These are phyloP conservation scores for Lasiodiplodia theobromae DNA, from an alignment of 2,329 filamentous ascomycete species.

Conservation along the genomic window DNA sequence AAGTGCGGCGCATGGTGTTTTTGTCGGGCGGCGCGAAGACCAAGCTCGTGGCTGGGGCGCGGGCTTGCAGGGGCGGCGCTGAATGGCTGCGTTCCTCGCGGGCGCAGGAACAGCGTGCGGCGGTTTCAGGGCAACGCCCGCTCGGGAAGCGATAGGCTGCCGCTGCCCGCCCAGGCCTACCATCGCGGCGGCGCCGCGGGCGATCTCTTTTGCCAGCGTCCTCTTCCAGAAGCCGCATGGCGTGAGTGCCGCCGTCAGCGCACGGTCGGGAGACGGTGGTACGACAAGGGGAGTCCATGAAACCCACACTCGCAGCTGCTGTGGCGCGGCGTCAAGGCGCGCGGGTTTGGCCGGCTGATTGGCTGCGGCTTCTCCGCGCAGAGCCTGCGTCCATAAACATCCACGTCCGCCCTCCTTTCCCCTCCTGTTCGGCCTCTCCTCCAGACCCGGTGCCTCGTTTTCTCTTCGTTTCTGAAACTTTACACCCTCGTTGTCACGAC, in stretches of 20 bases:
- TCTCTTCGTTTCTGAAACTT: slow-evolving; percentile 22
- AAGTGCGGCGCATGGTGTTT: not conserved
- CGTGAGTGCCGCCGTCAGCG: slow-evolving; percentile 13
- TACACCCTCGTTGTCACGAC: slow-evolving; percentile 10
- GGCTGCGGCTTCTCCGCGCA: slow-evolving; percentile 18
- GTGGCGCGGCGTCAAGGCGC: slow-evolving; percentile 23
- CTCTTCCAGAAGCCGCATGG: slow-evolving; percentile 20
- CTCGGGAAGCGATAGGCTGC: slow-evolving; percentile 2
- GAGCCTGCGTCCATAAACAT: slow-evolving; percentile 25
- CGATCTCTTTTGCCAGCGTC: not conserved
- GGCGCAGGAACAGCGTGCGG: slow-evolving; percentile 13
- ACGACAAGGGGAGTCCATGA: slow-evolving; percentile 26
- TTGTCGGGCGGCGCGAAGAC: not conserved
- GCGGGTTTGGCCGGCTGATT: slow-evolving; percentile 23
- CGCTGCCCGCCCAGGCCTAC: slow-evolving; percentile 6
- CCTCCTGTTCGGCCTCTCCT: slow-evolving; percentile 21
- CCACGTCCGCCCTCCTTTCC: slow-evolving; percentile 21
- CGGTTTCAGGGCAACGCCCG: not conserved
- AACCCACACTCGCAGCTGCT: slow-evolving; percentile 14
- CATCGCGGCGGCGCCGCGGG: slow-evolving; percentile 4
- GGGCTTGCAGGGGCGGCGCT: not conserved
- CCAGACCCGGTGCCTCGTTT: slow-evolving; percentile 16
- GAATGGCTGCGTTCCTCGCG: not conserved
- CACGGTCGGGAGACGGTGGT: slow-evolving; percentile 23
- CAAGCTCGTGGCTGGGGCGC: slow-evolving; percentile 17